Evolutionary conservation across 2,329 filamentous ascomycete species (phyloP).

Genomic region (Fusarium algeriense): DNA sequence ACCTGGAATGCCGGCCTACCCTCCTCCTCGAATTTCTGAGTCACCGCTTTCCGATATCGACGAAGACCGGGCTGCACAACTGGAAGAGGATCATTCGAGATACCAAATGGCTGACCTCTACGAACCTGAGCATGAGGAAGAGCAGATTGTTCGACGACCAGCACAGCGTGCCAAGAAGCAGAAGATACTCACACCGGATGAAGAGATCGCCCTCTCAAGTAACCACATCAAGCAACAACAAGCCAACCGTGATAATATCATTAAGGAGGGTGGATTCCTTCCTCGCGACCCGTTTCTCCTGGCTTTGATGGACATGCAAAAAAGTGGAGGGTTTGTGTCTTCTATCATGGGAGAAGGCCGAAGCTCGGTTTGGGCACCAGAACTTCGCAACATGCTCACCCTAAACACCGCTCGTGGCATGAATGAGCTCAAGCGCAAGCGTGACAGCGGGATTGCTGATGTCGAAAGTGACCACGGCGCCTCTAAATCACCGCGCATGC

Average conservation of each 20-base stretch:
- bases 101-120: slow-evolving; percentile 70
- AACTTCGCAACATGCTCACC: slow-evolving; percentile 92
- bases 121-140: slow-evolving; percentile 69
- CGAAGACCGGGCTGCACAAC: slow-evolving; percentile 69
- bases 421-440: slow-evolving; percentile 91
- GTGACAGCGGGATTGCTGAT: slow-evolving; percentile 87
- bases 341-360: slow-evolving; percentile 86
- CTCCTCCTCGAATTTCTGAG: slow-evolving; percentile 73
- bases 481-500: slow-evolving; percentile 73
- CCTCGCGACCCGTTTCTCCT: slow-evolving; percentile 89
- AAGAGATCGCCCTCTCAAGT: slow-evolving; percentile 80
- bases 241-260: slow-evolving; percentile 85
- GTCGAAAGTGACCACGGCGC: slow-evolving; percentile 75
- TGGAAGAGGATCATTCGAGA: slow-evolving; percentile 69
- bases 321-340: slow-evolving; percentile 88
- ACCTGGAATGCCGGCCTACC: slow-evolving; percentile 62
- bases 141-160: slow-evolving; percentile 72
- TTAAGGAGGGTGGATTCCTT: slow-evolving; percentile 84
- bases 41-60: slow-evolving; percentile 78
- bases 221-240: slow-evolving; percentile 88
- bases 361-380: slow-evolving; percentile 86
- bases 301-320: slow-evolving; percentile 91
- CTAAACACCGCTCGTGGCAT: slow-evolving; percentile 81
- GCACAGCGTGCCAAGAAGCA: slow-evolving; percentile 80
- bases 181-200: slow-evolving; percentile 85